A percentile compares a stretch with the other conserved stretches of the same genome.
Evolutionary conservation across 495 filamentous ascomycete genomes (phyloP).

Genomic region (Glutinoglossum americanum): DNA sequence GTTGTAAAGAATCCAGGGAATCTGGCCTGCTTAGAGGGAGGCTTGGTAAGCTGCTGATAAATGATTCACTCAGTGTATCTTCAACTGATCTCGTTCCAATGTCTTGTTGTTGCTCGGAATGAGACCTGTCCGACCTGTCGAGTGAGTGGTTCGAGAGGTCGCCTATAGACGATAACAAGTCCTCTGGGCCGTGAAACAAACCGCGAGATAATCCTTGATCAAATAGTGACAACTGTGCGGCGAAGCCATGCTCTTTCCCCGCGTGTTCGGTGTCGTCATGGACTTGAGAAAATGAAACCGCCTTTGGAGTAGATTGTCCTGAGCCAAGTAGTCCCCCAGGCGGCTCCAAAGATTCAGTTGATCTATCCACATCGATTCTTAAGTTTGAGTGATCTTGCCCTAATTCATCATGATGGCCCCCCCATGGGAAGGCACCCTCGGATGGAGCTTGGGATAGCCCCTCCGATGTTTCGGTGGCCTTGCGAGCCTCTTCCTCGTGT

Average conservation of each 20-base stretch:
- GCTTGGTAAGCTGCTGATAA: neutral
- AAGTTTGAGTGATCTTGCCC: neutral
- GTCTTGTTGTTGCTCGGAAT: neutral
- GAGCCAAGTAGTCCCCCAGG: neutral
- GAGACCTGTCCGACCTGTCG: neutral
- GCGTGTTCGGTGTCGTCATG: neutral
- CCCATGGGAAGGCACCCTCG: neutral
- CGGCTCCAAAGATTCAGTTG: neutral
- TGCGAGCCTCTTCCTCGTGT: neutral
- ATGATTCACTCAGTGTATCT: neutral
- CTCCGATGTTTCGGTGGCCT: slow-evolving; percentile 2
- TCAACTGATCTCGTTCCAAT: neutral
- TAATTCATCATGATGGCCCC: neutral
- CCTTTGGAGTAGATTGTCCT: slow-evolving; percentile 3
- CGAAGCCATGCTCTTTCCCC: neutral
- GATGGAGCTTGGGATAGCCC: neutral
- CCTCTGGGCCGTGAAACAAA: neutral
- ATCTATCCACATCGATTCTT: neutral
- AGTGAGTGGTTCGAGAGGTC: neutral
- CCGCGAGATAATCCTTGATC: neutral
- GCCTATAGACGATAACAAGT: neutral
- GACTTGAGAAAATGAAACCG: neutral
- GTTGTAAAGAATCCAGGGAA: neutral
- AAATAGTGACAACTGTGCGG: neutral
- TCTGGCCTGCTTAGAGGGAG: neutral